A percentile compares a stretch with the other conserved stretches of the same genome.
These are phyloP conservation scores for Mycena albidolilacea DNA, from an alignment of 768 basidiomycete species.

Conservation along the genomic window DNA sequence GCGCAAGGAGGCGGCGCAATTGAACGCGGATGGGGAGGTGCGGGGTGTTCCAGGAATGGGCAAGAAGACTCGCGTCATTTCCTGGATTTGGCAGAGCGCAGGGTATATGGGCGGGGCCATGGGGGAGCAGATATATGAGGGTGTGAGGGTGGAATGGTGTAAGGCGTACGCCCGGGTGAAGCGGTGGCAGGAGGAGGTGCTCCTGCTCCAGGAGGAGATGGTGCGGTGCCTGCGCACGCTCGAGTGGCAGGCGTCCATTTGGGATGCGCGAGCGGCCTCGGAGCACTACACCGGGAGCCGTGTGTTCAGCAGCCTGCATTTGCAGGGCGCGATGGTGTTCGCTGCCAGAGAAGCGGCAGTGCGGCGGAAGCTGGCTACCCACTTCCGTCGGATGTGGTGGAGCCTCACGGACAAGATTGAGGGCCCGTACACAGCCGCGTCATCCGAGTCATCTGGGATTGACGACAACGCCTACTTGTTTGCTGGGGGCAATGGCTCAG, in stretches of 20 bases:
- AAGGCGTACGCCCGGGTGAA: not conserved
- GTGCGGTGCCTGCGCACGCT: not conserved
- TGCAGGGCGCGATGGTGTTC: not conserved
- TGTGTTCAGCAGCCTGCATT: not conserved
- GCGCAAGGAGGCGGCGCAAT: not conserved
- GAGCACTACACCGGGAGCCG: not conserved
- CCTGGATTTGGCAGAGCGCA: not conserved
- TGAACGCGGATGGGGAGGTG: not conserved
- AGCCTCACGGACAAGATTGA: not conserved
- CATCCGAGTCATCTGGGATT: not conserved
- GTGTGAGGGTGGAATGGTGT: not conserved
- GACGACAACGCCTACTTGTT: not conserved
- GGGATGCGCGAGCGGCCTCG: not conserved
- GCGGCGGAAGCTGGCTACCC: not conserved
- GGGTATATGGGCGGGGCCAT: not conserved
- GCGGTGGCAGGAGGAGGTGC: not conserved
- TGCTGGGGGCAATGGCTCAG: too few species aligned
- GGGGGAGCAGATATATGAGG: conserved; percentile 15
- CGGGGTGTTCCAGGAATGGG: not conserved
- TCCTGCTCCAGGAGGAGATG: not conserved
- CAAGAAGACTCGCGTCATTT: conserved; percentile 47
- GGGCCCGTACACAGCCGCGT: not conserved
- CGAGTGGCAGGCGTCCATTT: not conserved
- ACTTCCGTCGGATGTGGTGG: not conserved
- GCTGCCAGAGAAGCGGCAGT: not conserved